Evolutionary conservation across 2,329 filamentous ascomycete genomes (phyloP), one percentile per base, ranked within the genome.

Genomic region (Colletotrichum kahawae): DNA sequence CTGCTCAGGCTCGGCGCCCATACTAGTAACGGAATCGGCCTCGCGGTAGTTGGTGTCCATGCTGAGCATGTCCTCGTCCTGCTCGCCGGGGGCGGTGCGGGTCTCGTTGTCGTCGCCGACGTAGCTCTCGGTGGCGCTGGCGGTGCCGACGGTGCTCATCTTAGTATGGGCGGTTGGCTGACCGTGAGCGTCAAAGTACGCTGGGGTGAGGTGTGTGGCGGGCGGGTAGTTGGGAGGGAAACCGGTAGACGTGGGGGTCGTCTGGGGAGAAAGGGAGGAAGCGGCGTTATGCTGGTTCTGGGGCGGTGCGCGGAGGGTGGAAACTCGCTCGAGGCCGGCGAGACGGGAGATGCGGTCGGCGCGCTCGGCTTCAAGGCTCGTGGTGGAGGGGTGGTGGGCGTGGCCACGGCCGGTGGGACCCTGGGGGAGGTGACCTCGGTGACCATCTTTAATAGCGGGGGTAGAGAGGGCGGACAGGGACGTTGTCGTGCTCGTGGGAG

Each of bases 261-360:
- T 90, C 84, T 87, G 91, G 70, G 82, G 88, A 76, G 82, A 87
- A 54, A 87, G 82, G 54, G 88, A 85, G 16, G 84, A 83, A 36
- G 82, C 80, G 76, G 78, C 79, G 33, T 77, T 77, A 10, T 77
- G 77, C 63, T 81, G 80, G 69, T 84, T 77, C 77, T 81, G 77
- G 79, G 75, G 70, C 79, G 86, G 84, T 34, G 91, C 88, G 76
- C 94, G 93, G 57, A 93, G 89, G n/a, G 95, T 94, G 18, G 94
- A 93, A 72, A 98, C 93, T 71, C 95, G 92, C 83, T 98, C 95
- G 48, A 98, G 91, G n/a, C 96, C 96, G 14, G 96, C 95, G 27
- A 98, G 92, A 66, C 96, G 95, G 57, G 95, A 98, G 84, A 98
- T 98, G 81, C 96, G 95, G 85, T 98, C 96, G 77, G 95, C 95